Evolutionary conservation across 2,329 filamentous ascomycete species (phyloP).

Genomic region (Cercospora sesami): DNA sequence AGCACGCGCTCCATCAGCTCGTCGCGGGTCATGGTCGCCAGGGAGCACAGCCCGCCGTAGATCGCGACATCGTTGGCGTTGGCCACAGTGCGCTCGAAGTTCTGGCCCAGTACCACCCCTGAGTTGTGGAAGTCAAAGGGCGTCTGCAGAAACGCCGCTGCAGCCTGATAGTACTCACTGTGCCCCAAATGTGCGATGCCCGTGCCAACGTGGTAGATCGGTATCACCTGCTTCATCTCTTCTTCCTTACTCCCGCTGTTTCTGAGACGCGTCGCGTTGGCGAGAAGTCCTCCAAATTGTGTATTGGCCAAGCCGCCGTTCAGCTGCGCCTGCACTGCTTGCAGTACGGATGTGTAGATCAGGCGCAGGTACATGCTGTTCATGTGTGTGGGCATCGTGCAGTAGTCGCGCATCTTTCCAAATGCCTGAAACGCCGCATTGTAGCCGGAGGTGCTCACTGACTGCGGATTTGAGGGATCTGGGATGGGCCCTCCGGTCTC

Average conservation of each 20-base stretch:
- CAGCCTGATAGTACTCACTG: constrained; percentile 65
- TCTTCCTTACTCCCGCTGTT: constrained; percentile 52
- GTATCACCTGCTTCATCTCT: constrained; percentile 57
- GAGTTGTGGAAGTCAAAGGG: constrained; percentile 52
- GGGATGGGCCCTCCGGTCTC: constrained; percentile 60
- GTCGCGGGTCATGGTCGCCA: constrained; percentile 82
- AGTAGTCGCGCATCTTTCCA: constrained; percentile 84
- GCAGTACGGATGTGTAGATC: constrained; percentile 73
- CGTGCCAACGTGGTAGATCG: constrained; percentile 65
- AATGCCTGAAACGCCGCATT: constrained; percentile 73
- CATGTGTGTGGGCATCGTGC: constrained; percentile 79
- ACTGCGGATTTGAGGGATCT: constrained; percentile 28
- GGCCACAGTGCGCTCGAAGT: constrained; percentile 68
- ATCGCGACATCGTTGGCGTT: constrained; percentile 86
- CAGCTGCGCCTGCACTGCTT: constrained; percentile 62
- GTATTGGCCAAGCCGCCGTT: constrained; percentile 22
- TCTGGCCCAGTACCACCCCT: constrained; percentile 50
- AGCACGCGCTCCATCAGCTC: constrained; percentile 75
- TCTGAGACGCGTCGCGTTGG: constrained; percentile 55
- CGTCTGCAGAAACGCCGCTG: constrained; percentile 66
- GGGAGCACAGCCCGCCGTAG: constrained; percentile 85
- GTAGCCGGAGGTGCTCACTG: constrained; percentile 52
- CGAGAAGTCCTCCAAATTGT: constrained; percentile 60
- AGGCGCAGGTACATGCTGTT: constrained; percentile 78
- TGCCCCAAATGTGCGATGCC: constrained; percentile 62